phyloP scores from a whole-genome alignment of 2,329 filamentous ascomycete species.

The Penicillium griseofulvum region DNA sequence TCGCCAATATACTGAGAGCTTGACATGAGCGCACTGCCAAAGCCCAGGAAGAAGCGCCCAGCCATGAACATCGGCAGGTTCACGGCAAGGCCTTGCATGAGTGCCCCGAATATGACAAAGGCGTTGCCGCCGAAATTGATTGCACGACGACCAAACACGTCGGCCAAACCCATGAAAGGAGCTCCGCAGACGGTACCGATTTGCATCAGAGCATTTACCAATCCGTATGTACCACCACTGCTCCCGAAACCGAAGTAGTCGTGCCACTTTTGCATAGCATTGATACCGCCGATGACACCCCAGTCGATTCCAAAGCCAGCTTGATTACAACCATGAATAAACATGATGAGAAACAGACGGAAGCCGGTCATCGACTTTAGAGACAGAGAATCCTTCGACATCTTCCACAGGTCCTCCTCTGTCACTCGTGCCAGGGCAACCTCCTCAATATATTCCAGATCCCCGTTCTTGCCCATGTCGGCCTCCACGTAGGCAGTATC shows the following conservation, averaged over 20 bases:
- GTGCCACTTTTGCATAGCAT: constrained; percentile 46
- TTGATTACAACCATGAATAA: constrained; percentile 50
- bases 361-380: constrained; percentile 44
- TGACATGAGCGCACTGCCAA: constrained; percentile 39
- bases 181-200: constrained; percentile 50
- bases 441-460: constrained; percentile 41
- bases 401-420: constrained; percentile 46
- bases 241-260: constrained; percentile 45
- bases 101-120: constrained; percentile 46
- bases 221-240: constrained; percentile 41
- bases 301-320: constrained; percentile 52
- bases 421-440: constrained; percentile 47
- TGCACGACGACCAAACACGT: constrained; percentile 53
- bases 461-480: constrained; percentile 6
- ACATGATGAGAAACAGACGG: constrained; percentile 45
- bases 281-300: constrained; percentile 51
- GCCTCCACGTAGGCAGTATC: neutral
- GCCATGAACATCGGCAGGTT: constrained; percentile 38
- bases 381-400: constrained; percentile 44
- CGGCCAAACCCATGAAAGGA: constrained; percentile 51
- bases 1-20: constrained; percentile 43
- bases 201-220: constrained; percentile 50
- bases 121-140: constrained; percentile 49
- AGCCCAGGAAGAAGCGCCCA: constrained; percentile 40
- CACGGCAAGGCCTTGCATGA: constrained; percentile 36